Evolutionary conservation across 2,329 filamentous ascomycete species (phyloP), one percentile per base, ranked within the genome.

Genomic region (Colletotrichum spaethianum): DNA sequence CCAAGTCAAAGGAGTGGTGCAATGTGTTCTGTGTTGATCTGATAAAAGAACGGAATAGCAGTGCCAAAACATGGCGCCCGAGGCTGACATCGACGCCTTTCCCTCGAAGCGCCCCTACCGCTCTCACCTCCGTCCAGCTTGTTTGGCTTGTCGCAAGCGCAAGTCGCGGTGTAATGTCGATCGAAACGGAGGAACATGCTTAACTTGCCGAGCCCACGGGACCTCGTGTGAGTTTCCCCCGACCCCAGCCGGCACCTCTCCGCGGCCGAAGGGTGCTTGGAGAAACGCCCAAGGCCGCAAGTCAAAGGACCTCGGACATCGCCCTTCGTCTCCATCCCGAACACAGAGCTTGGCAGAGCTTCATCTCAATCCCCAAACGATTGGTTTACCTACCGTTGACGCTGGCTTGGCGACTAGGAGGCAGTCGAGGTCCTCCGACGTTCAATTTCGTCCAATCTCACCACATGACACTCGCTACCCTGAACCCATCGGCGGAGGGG

Each of bases 141-240:
- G 90, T 79, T 81, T 89, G 61, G 82, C 89, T 14, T 92, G 90
- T 76, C 85, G 90, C 66, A 86, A 86, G 72, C 86, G 90, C 72
- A 91, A 91, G 78, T 90, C 89, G 4, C 84, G 90, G 74, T 92
- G 90, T 76, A 90, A 89, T 23, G 86, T 89, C 42, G 89, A 90
- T 75, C 80, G 86, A 11, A 83, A 85, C 6, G 83, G 86, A 3
- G 80, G 86, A 63, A 83, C 83, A 9, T 92, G 90, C 75, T 79
- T 90, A 7, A 84, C 90, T 75, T 92, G 90, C 77, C 86, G 86
- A 48, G 86, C 88, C 26, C 88, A 91, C 75, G 85, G 86, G 7
- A 89, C 88, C 16, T 84, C 88, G 26, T 91, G 89, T 70, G 82
- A 85, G 62, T 90, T 89, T 63, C 87, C 87, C 31, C 70, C 70